Conservation (phyloP, 2,329 filamentous ascomycete species). For the Arthroderma sp. region DNA sequence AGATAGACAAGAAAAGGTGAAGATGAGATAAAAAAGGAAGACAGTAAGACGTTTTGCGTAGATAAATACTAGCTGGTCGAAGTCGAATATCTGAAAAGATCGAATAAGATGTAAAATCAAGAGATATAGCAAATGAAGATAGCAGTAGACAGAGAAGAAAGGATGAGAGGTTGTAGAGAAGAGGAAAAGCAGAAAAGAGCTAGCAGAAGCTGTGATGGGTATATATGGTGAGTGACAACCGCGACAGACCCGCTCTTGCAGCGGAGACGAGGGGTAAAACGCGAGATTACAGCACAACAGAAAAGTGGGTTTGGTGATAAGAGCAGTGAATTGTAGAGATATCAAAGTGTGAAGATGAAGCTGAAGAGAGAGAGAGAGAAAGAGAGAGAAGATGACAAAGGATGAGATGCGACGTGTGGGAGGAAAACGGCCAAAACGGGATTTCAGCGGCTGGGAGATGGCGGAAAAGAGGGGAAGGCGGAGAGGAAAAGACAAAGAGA, state of each 20-base stretch:
- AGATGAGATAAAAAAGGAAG: not conserved
- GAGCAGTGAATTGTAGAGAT: not conserved
- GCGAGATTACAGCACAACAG: too few species aligned
- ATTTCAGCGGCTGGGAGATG: not conserved
- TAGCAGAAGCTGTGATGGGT: too few species aligned
- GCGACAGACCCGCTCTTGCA: too few species aligned
- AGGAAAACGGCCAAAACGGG: not conserved
- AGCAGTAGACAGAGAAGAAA: not conserved
- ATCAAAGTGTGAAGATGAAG: not conserved
- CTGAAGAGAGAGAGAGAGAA: slow-evolving; percentile 3
- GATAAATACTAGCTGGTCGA: not conserved
- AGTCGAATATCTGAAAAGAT: not conserved
- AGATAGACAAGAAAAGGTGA: not conserved
- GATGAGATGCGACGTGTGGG: not conserved
- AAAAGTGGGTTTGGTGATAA: not conserved
- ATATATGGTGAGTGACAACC: too few species aligned
- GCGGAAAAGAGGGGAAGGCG: not conserved
- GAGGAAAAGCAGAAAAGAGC: not conserved
- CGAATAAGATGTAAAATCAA: slow-evolving; percentile 8
- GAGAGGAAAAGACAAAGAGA: not conserved
- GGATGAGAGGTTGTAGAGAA: not conserved
- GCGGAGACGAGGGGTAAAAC: too few species aligned
- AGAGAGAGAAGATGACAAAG: slow-evolving; percentile 2
- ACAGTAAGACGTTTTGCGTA: not conserved
- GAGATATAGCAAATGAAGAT: slow-evolving; percentile 10